Base-by-base conservation (phyloP, 2,329 filamentous ascomycete species). In the Xylariaceae sp. region DNA sequence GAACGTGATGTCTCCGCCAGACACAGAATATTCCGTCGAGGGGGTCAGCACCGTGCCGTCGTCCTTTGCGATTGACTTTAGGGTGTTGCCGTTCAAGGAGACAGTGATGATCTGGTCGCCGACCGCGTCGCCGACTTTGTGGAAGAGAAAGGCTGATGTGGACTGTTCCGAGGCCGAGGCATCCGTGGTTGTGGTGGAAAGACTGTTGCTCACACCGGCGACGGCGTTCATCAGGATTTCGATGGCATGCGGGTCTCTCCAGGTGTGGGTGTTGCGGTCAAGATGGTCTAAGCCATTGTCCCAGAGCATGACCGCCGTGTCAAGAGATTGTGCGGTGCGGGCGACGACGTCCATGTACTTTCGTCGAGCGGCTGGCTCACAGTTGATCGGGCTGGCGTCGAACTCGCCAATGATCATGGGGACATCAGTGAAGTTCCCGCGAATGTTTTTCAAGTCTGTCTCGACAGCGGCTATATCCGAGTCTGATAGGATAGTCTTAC, bases 391-490 rank as follows among this genome's bases (percentile, higher is more conserved):
- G 1, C 68, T 73, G 1, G 73, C 71, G 43, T 74, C 69, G 59
- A 72, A 82, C 60, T 83, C 78, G 9, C 79, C 77, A 11, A 82
- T 67, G 2, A 81, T 55, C 2, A 80, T 61, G 1, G 78, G 77
- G 1, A 80, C 60, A 28, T 71, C 64, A 2, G 70, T 73, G 51
- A 80, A 79, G 52, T 79, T 79, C 8, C 64, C 64, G 2, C 75
- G 66, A 7, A 80, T 67, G 28, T 67, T 61, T 16, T 65, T 57
- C 24, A 82, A 65, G 41, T 81, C 78, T 4, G 64, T 57, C 30
- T 68, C 64, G 6, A 81, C 56, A 2, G 65, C 36, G 2, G 67
- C 61, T 52, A 77, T 75, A 53, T 81, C 77, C 1, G 64, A 64
- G 16, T 71, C 71, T 2, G 72, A 74, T 18, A 78, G 79, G 37